phyloP scores from a whole-genome alignment of 805 yeast genomes.

The Saturnispora hagleri region DNA sequence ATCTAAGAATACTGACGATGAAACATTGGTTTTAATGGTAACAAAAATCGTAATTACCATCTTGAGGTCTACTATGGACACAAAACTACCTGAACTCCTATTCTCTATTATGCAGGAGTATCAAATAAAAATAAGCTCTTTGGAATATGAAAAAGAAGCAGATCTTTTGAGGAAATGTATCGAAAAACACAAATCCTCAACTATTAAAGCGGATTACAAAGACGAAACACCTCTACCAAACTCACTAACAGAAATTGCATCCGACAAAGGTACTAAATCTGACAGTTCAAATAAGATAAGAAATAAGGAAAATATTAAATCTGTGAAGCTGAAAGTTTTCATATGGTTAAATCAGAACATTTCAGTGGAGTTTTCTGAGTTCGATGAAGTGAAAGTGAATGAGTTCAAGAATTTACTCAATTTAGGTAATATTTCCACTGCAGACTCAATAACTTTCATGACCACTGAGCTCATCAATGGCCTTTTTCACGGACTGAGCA shows the following conservation, averaged over 20 bases:
- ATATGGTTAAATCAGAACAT: constrained; percentile 27
- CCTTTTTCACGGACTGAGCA: constrained; percentile 20
- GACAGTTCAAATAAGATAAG: neutral
- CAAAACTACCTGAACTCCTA: constrained; percentile 10
- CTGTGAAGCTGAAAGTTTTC: constrained; percentile 21
- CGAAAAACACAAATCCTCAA: neutral
- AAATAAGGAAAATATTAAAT: constrained; percentile 11
- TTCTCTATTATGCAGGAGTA: neutral
- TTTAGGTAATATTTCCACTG: constrained; percentile 22
- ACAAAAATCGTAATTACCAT: constrained; percentile 18
- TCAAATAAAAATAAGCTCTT: neutral
- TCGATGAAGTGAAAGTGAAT: constrained; percentile 1
- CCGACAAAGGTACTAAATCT: neutral
- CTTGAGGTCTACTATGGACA: constrained; percentile 9
- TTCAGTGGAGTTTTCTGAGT: constrained; percentile 15
- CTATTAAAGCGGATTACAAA: constrained; percentile 3
- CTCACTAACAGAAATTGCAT: neutral
- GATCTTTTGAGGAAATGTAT: neutral
- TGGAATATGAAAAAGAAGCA: neutral
- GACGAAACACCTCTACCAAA: neutral
- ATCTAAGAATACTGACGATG: constrained; percentile 1
- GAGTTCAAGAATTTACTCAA: constrained; percentile 21
- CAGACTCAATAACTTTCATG: constrained; percentile 24
- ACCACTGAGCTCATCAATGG: constrained; percentile 22
- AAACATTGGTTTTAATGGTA: constrained; percentile 16